Conservation (phyloP, 2,329 filamentous ascomycete genomes). For the Periconia sp. region DNA sequence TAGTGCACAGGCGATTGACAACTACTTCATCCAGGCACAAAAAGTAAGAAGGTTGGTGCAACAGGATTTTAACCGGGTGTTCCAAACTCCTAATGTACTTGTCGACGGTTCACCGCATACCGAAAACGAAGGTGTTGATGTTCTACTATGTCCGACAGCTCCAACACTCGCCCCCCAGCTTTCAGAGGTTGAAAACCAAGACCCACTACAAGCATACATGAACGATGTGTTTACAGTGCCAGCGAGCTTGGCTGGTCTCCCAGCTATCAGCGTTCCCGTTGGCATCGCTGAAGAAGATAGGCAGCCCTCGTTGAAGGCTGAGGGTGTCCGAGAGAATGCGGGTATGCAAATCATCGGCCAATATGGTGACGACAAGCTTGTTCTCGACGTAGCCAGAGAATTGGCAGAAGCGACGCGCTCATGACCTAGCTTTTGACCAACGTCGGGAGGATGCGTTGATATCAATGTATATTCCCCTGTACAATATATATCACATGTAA, state of each 20-base stretch:
- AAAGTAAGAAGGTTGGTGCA: conserved; percentile 81
- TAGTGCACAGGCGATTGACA: conserved; percentile 87
- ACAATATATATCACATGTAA: no score
- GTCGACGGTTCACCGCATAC: conserved; percentile 46
- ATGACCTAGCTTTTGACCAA: no score
- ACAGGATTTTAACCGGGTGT: conserved; percentile 80
- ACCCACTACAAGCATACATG: conserved; percentile 74
- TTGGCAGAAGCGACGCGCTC: conserved; percentile 10
- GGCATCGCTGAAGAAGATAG: conserved; percentile 34
- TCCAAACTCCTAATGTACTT: conserved; percentile 70
- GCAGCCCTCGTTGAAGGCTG: conserved; percentile 28
- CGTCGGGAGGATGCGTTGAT: no score
- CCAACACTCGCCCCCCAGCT: conserved; percentile 72
- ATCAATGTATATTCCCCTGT: no score
- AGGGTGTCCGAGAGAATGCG: conserved; percentile 39
- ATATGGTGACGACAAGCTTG: conserved; percentile 70
- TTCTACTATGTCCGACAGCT: conserved; percentile 84
- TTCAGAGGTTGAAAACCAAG: conserved; percentile 57
- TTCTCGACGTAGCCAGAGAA: conserved; percentile 61
- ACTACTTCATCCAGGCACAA: conserved; percentile 95
- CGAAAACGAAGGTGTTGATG: conserved; percentile 69
- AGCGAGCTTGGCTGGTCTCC: conserved; percentile 86
- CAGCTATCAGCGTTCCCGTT: conserved; percentile 81
- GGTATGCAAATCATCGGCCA: conserved; percentile 81
- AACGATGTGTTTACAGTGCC: conserved; percentile 97